Base-by-base conservation (phyloP, 2,329 filamentous ascomycete species). In the Botrytis fabae region DNA sequence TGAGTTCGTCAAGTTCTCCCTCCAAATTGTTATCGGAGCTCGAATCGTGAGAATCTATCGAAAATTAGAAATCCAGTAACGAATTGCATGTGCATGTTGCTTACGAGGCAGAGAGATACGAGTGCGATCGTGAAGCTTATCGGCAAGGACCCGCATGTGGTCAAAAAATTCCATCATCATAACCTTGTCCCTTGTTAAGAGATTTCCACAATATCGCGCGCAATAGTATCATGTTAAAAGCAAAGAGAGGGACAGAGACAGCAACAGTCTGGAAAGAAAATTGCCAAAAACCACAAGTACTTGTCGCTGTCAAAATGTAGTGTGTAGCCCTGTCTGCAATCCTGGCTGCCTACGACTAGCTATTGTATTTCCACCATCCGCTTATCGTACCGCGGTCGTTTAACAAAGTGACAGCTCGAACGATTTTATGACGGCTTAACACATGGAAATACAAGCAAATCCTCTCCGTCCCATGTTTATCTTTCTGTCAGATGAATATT, bases 101-200 rank as follows among this genome's bases (percentile, higher is more conserved):
- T 16, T 61, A 72, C 62, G 20, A 48, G 40, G 20, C 18, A 9
- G 5, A n/a, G 48, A 65, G 38, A 71, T 59, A 38, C 70, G 61
- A 40, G 63, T 40, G 22, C 63, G 22, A 28, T 28, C 6, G 14
- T 68, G 28, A 51, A 72, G 51, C 51, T 66, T 35, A 46, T 72
- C 51, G 4, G 42, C 48, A 61, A 72, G 51, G 62, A 1, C 62
- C 63, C 44, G 32, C 54, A 68, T 68, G 7, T n/a, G 42, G 42
- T 69, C 51, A 72, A 72, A 72, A 42, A 72, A 69, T 72, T 72
- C 70, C 70, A 68, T 51, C 40, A 46, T 71, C 40, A 44, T 68
- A 68, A 40, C 46, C 46, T 54, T 40, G 35, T 42, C 35, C 62
- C 51, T 44, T 60, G 38, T 68, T n/a, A 44, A 48, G 32, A 68